These are phyloP conservation scores for Venturiaceae sp. DNA, from an alignment of 2,329 filamentous ascomycete genomes.

Conservation along the genomic window DNA sequence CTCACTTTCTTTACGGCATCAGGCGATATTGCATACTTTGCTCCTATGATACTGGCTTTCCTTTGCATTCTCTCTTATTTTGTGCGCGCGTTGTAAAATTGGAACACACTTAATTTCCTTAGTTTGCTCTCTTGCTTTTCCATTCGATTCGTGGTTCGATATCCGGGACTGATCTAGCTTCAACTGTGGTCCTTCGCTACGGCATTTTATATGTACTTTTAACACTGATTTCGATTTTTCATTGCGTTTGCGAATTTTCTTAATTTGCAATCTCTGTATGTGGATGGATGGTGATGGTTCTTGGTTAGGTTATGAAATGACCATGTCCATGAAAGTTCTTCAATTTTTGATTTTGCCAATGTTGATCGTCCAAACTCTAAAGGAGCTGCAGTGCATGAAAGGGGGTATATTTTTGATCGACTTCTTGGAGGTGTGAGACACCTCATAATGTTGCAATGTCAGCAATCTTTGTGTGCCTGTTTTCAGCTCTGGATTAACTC, in stretches of 20 bases:
- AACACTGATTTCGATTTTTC: neutral
- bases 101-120: neutral
- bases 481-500: too few species aligned
- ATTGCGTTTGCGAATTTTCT: neutral
- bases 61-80: neutral
- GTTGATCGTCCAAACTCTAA: too few species aligned
- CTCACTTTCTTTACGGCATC: slow-evolving; percentile 1
- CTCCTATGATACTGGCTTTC: neutral
- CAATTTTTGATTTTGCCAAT: too few species aligned
- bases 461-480: too few species aligned
- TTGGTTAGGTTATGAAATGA: neutral
- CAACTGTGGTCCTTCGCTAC: neutral
- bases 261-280: too few species aligned
- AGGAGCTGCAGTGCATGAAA: too few species aligned
- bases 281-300: neutral
- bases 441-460: too few species aligned
- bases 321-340: too few species aligned
- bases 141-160: neutral
- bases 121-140: neutral
- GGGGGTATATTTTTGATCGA: too few species aligned
- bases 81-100: neutral
- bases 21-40: neutral
- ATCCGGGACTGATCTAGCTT: neutral
- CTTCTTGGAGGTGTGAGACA: too few species aligned
- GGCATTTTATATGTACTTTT: neutral